Percentiles rank a stretch among this genome's conserved stretches.
Evolutionary conservation across 345 rosid genomes (phyloP).

Genomic region (Eucalyptus regnans): DNA sequence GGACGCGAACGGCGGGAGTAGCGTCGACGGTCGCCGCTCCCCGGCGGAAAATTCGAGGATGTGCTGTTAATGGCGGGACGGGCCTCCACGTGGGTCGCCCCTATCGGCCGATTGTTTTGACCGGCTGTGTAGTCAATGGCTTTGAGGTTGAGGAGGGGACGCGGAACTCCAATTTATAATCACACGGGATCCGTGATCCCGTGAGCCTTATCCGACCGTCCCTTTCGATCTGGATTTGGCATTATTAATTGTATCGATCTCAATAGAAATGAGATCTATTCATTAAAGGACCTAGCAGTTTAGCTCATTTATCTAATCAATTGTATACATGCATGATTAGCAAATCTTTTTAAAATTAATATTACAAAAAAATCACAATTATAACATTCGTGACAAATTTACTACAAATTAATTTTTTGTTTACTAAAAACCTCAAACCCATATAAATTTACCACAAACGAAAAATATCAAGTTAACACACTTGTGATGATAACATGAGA

Average conservation of each 20-base stretch:
- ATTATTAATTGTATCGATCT: background rate
- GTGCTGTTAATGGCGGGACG: background rate
- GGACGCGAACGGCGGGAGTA: background rate
- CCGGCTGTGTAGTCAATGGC: background rate
- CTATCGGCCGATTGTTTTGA: background rate
- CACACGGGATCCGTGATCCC: background rate
- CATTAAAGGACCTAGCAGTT: background rate
- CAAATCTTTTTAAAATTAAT: no score
- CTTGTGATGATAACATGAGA: rapidly evolving
- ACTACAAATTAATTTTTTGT: rapidly evolving
- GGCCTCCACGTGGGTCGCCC: background rate
- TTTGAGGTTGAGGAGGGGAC: background rate
- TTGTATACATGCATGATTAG: background rate
- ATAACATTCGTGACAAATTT: rapidly evolving
- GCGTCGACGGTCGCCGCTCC: background rate
- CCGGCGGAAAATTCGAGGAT: background rate
- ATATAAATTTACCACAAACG: no score
- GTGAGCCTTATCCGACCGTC: background rate
- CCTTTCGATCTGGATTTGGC: background rate
- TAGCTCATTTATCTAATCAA: background rate
- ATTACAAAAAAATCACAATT: no score
- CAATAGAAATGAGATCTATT: background rate
- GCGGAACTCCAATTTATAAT: background rate
- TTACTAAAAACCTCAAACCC: background rate
- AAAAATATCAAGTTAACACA: background rate